Evolutionary conservation across 331 rosid genomes (phyloP), one percentile per base, ranked within the genome.

Genomic region (Rosa hybrid): DNA sequence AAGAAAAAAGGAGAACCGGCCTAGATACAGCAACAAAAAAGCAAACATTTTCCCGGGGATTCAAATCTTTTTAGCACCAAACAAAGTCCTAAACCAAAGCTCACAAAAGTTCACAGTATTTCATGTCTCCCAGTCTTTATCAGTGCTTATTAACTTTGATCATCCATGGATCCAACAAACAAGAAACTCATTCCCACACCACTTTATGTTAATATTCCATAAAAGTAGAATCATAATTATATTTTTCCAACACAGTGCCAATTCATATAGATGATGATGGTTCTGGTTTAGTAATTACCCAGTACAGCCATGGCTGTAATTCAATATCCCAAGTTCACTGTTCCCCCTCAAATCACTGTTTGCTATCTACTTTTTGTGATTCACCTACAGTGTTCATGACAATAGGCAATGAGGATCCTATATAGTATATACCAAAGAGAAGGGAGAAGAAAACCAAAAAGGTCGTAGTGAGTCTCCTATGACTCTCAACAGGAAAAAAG

Each of bases 41-140:
- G 78, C 20, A 71, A 76, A 76, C 71, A 81, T 80, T 85, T 83
- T n/a, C 0, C 49, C 81, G 75, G 87, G 81, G 90, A 86, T 87
- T 89, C 90, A 86, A 85, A 87, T 89, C 83, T 82, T 89, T 90
- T 83, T 87, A 77, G 54, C 89, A 82, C 84, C 86, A 85, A 83
- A 80, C 90, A 82, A 78, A 77, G 77, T 83, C 78, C 77, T 81
- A 82, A 64, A 77, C 86, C 85, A 78, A 81, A 79, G 56, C 68
- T 79, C 76, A 77, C 5, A 68, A 86, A 91, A 82, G 90, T 79
- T 87, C 80, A 88, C 84, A 86, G 87, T 81, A 12, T 81, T 56
- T 73, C 78, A 81, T 71, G 87, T 81, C 78, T 75, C 82, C 78
- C 27, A 57, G 45, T 12, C 67, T 68, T 86, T 71, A 49, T 30